phyloP scores from a whole-genome alignment of 768 basidiomycete species.

The Mycena capillaripes region DNA sequence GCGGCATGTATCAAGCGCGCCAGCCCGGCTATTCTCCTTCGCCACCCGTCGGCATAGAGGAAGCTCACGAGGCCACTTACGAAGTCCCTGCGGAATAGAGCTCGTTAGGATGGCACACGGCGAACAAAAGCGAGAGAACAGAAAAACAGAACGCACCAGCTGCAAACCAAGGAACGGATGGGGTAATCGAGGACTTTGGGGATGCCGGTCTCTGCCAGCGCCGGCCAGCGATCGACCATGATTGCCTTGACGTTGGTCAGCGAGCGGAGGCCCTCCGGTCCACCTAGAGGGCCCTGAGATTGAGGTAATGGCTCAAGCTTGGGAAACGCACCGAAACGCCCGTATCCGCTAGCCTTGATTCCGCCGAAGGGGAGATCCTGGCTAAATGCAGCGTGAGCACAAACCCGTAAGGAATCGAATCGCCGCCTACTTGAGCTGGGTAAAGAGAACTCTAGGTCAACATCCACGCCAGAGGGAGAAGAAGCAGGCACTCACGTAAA shows the following conservation, averaged over 20 bases:
- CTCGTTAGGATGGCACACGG: background rate
- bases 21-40: constrained; percentile 60
- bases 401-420: background rate
- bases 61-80: constrained; percentile 63
- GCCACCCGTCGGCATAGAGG: constrained; percentile 68
- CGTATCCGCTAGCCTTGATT: constrained; percentile 91
- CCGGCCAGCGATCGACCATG: constrained; percentile 88
- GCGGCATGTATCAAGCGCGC: constrained; percentile 53
- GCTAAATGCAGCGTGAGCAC: constrained; percentile 46
- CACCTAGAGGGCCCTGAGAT: constrained; percentile 64
- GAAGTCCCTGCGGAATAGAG: constrained; percentile 62
- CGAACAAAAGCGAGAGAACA: background rate
- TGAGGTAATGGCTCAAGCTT: constrained; percentile 28
- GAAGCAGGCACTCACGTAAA: constrained; percentile 70
- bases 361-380: constrained; percentile 98
- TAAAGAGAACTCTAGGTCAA: constrained; percentile 29
- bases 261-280: constrained; percentile 92
- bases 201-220: constrained; percentile 85
- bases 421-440: constrained; percentile 74
- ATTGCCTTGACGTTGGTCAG: constrained; percentile 93
- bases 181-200: constrained; percentile 92
- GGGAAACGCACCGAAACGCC: constrained; percentile 81
- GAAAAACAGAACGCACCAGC: constrained; percentile 70
- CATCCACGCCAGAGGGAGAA: background rate
- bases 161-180: constrained; percentile 75